Evolutionary conservation across 495 filamentous ascomycete genomes (phyloP).

Genomic region (Corynascus novoguineensis): DNA sequence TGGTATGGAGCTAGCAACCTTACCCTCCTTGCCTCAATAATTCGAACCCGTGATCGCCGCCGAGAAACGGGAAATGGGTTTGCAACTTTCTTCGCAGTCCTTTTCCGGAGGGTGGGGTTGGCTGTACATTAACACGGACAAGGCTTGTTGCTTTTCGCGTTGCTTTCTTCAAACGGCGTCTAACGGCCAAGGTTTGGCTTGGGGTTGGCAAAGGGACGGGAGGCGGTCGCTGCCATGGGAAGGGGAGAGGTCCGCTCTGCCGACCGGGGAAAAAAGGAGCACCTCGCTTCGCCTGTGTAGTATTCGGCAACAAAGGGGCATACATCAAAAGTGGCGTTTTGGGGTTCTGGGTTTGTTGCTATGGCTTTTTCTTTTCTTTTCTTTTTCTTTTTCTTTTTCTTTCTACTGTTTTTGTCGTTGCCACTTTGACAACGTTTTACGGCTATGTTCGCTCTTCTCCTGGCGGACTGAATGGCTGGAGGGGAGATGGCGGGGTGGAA

Average conservation of each 20-base stretch:
- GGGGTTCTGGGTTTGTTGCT: too few species aligned
- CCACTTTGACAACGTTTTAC: too few species aligned
- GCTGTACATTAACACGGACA: not conserved
- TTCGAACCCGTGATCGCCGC: not conserved
- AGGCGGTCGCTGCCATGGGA: not conserved
- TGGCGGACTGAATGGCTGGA: not conserved
- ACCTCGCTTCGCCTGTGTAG: slow-evolving; percentile 14
- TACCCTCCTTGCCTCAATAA: too few species aligned
- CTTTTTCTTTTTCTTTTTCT: not conserved
- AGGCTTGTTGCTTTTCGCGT: not conserved
- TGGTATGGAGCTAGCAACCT: too few species aligned
- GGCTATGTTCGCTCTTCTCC: not conserved
- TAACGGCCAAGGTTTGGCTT: not conserved
- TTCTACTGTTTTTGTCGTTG: not conserved
- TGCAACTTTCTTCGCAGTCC: not conserved
- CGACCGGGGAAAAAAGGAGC: not conserved
- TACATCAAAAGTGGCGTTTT: slow-evolving; percentile 28
- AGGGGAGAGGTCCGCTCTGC: not conserved
- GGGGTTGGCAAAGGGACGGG: not conserved
- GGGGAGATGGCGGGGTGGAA: not conserved
- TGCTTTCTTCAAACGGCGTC: not conserved
- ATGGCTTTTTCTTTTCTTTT: not conserved
- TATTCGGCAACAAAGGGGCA: slow-evolving; percentile 24
- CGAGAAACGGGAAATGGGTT: not conserved
- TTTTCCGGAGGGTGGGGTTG: not conserved